Evolutionary conservation across 768 basidiomycete species (phyloP).

Genomic region (Suillus paluster): DNA sequence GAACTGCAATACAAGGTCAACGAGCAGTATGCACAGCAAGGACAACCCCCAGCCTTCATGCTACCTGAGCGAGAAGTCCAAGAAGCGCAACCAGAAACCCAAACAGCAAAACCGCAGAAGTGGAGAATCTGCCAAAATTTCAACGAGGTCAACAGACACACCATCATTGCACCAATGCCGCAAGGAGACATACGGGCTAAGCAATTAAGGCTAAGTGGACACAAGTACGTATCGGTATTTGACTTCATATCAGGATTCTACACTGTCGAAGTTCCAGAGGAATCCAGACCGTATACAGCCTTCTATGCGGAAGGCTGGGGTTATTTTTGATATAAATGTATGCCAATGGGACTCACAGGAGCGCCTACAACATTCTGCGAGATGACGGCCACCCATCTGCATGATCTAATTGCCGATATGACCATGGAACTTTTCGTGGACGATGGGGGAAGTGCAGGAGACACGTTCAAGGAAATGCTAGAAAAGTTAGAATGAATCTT

Average conservation of each 20-base stretch:
- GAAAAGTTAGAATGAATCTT: constrained; percentile 31
- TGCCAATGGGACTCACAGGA: constrained; percentile 48
- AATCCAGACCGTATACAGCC: constrained; percentile 26
- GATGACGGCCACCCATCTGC: constrained; percentile 28
- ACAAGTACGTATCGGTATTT: constrained; percentile 39
- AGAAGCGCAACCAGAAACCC: background rate
- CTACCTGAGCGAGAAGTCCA: too few species aligned
- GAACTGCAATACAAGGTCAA: constrained; percentile 41
- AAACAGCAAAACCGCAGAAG: constrained; percentile 16
- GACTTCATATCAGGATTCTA: constrained; percentile 47
- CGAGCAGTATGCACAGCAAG: background rate
- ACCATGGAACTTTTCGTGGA: constrained; percentile 44
- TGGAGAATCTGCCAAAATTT: constrained; percentile 48
- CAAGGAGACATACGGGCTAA: constrained; percentile 45
- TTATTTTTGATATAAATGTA: constrained; percentile 36
- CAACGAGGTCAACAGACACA: constrained; percentile 36
- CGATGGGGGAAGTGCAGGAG: constrained; percentile 38
- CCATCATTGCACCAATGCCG: constrained; percentile 32
- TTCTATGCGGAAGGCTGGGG: constrained; percentile 45
- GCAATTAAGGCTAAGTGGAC: constrained; percentile 40
- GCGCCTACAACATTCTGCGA: constrained; percentile 41
- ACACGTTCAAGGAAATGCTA: constrained; percentile 36
- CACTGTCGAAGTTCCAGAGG: constrained; percentile 18
- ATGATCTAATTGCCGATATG: constrained; percentile 28
- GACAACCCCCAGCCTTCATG: background rate